phyloP scores from a whole-genome alignment of 768 basidiomycete genomes.

The Fomitopsis pulvina region DNA sequence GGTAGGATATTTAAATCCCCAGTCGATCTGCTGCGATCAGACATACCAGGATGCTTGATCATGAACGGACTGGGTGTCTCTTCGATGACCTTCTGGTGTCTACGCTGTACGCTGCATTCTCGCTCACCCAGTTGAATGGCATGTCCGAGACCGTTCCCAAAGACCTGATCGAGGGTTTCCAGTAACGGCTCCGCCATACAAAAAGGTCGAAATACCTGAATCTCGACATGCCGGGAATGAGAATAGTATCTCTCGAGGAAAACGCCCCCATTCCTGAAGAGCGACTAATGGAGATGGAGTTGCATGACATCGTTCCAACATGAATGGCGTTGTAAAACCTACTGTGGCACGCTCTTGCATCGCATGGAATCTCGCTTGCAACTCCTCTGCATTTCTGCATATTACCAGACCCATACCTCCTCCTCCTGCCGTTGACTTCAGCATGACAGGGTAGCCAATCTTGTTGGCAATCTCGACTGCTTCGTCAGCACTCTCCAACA shows the following conservation, averaged over 20 bases:
- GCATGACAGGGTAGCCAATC: conserved; percentile 55
- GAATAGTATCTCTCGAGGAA: conserved; percentile 57
- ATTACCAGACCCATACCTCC: conserved; percentile 64
- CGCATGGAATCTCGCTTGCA: conserved; percentile 28
- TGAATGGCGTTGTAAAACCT: background rate
- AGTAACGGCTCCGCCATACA: background rate
- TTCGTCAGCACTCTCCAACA: conserved; percentile 35
- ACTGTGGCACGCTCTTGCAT: conserved; percentile 42
- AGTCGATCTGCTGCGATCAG: background rate
- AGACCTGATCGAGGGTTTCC: conserved; percentile 36
- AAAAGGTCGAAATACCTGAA: conserved; percentile 37
- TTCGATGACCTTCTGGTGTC: conserved; percentile 71
- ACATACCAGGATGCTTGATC: conserved; percentile 34
- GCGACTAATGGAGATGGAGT: background rate
- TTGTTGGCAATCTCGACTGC: conserved; percentile 32
- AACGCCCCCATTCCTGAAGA: conserved; percentile 45
- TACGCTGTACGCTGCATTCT: conserved; percentile 62
- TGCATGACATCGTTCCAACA: background rate
- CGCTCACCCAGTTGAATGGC: conserved; percentile 63
- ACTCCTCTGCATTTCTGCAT: conserved; percentile 36
- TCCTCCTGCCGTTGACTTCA: conserved; percentile 65
- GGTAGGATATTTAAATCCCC: background rate
- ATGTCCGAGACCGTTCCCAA: conserved; percentile 55
- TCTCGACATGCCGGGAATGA: conserved; percentile 55
- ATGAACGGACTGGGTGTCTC: conserved; percentile 63